A percentile compares a stretch with the other conserved stretches of the same genome.
phyloP scores from a whole-genome alignment of 805 yeast species.

The Yarrowia yakushimensis region DNA sequence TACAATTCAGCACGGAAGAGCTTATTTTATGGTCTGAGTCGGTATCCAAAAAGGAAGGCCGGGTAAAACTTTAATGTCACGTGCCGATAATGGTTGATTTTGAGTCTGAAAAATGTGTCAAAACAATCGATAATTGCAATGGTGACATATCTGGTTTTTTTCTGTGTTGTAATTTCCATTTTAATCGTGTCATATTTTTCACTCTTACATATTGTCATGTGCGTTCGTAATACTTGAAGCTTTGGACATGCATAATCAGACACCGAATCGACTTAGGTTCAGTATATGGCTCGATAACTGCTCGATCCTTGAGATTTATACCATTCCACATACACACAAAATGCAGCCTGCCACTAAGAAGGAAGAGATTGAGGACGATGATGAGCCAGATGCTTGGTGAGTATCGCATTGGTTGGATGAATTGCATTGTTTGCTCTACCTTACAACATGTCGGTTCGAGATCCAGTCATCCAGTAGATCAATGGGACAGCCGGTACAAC shows the following conservation, averaged over 20 bases:
- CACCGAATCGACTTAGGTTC: conserved; percentile 8
- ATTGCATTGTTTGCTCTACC: background rate
- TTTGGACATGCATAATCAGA: conserved; percentile 22
- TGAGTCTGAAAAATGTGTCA: background rate
- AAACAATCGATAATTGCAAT: background rate
- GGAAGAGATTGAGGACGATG: conserved; percentile 43
- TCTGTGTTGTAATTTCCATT: background rate
- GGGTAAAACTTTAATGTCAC: conserved; percentile 22
- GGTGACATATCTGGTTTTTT: background rate
- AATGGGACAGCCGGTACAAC: no score
- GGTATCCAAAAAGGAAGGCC: conserved; percentile 22
- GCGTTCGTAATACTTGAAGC: background rate
- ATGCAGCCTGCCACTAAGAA: conserved; percentile 13
- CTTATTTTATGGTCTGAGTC: conserved; percentile 18
- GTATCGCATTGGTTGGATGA: background rate
- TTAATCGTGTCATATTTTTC: no score
- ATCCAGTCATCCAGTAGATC: no score
- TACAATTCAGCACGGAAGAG: background rate
- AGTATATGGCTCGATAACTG: conserved; percentile 14
- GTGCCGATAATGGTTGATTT: background rate
- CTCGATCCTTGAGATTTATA: background rate
- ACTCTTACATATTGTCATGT: background rate
- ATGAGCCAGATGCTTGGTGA: conserved; percentile 68
- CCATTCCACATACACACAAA: background rate
- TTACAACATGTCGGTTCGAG: no score